Conservation (phyloP, 495 filamentous ascomycete species). For the Paragyromitra xinjiangensis region DNA sequence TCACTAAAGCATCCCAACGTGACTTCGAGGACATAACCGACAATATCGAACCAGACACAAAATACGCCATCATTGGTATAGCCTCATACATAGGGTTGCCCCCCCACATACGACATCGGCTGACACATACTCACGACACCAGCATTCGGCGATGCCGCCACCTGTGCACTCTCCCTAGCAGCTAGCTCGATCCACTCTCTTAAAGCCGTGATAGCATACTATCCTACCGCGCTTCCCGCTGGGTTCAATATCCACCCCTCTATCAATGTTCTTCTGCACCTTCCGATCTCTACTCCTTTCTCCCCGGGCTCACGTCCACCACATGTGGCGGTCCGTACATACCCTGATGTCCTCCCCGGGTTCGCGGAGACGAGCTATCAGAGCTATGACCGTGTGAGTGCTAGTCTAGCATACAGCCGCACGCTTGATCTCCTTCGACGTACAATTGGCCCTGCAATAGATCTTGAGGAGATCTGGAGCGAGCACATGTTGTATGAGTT, state of each 20-base stretch:
- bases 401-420: conserved; percentile 67
- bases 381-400: conserved; percentile 64
- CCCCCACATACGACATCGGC: neutral
- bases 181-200: conserved; percentile 63
- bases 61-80: conserved; percentile 52
- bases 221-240: conserved; percentile 66
- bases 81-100: neutral
- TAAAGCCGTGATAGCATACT: conserved; percentile 69
- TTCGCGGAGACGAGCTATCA: conserved; percentile 69
- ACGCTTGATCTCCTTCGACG: conserved; percentile 62
- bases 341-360: conserved; percentile 63
- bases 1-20: conserved; percentile 45
- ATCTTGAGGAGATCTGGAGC: conserved; percentile 70
- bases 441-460: conserved; percentile 59
- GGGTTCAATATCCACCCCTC: conserved; percentile 63
- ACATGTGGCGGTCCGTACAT: conserved; percentile 59
- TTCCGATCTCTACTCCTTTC: conserved; percentile 60
- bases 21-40: conserved; percentile 48
- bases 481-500: conserved; percentile 69
- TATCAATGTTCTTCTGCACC: conserved; percentile 65
- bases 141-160: conserved; percentile 70
- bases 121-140: conserved; percentile 5
- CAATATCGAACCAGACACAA: conserved; percentile 49
- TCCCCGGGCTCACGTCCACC: conserved; percentile 58
- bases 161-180: conserved; percentile 66